Conservation (phyloP, 768 basidiomycete genomes). For the Hirschioporus abietinus region DNA sequence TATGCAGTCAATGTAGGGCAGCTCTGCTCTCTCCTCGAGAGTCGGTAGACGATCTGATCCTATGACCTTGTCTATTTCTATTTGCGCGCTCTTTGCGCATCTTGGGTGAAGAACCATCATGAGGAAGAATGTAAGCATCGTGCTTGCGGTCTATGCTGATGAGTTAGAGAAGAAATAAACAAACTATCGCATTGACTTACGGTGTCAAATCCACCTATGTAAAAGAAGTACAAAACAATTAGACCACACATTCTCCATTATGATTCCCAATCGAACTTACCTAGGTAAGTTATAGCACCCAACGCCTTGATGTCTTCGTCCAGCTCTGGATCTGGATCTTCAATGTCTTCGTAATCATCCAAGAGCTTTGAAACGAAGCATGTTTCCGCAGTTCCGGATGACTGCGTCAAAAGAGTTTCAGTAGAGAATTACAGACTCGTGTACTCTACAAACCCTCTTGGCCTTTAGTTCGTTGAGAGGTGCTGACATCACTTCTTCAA, state of each 20-base stretch:
- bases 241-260: not conserved
- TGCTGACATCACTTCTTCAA: constrained; percentile 15
- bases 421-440: not conserved
- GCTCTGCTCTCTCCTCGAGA: constrained; percentile 15
- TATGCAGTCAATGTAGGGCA: constrained; percentile 20
- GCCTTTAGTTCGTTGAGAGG: constrained; percentile 16
- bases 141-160: not conserved
- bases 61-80: constrained; percentile 14
- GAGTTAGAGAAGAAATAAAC: not conserved
- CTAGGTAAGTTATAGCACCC: constrained; percentile 9
- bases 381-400: not conserved
- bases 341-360: constrained; percentile 1
- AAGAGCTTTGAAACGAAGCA: constrained; percentile 10
- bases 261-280: constrained; percentile 7
- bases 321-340: constrained; percentile 5
- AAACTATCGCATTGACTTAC: not conserved
- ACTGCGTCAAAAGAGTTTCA: not conserved
- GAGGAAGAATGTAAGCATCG: constrained; percentile 11
- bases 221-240: constrained; percentile 1
- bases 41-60: constrained; percentile 14
- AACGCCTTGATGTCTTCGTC: constrained; percentile 15
- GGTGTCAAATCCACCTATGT: not conserved
- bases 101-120: constrained; percentile 16
- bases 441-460: constrained; percentile 13
- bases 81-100: constrained; percentile 11